Percentiles rank a stretch among this genome's conserved stretches.
Conservation (phyloP, 306 rosid genomes). For the Dalbergia oliveri region DNA sequence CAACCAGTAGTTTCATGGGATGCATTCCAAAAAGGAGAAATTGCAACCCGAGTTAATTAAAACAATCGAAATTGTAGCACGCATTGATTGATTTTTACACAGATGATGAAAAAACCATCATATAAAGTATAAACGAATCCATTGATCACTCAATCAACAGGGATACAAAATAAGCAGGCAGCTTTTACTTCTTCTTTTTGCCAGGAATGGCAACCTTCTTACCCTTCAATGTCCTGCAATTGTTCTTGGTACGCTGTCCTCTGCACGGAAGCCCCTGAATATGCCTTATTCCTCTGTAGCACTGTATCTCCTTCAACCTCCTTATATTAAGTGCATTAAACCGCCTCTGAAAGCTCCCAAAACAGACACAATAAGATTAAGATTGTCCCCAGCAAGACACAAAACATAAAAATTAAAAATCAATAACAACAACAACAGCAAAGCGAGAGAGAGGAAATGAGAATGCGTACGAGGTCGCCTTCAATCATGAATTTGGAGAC, state of each 20-base stretch:
- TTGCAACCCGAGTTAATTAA: conserved; percentile 31
- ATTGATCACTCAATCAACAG: neutral
- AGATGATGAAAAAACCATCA: neutral
- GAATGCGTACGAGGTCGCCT: conserved; percentile 78
- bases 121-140: neutral
- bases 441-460: neutral
- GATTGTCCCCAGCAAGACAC: neutral
- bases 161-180: neutral
- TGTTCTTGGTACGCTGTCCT: conserved; percentile 94
- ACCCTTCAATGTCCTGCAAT: conserved; percentile 95
- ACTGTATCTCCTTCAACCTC: conserved; percentile 93
- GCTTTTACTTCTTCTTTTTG: conserved; percentile 68
- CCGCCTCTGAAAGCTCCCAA: conserved; percentile 67
- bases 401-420: neutral
- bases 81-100: conserved; percentile 18
- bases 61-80: conserved; percentile 33
- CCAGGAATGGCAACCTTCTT: conserved; percentile 89
- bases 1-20: conserved; percentile 1
- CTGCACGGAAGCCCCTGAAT: conserved; percentile 93
- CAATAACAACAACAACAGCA: neutral
- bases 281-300: conserved; percentile 91
- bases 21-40: conserved; percentile 25
- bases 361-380: neutral
- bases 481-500: conserved; percentile 88
- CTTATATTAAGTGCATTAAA: conserved; percentile 85